phyloP scores from a whole-genome alignment of 139 green algal species.

The Chlamydomonas eustigma region DNA sequence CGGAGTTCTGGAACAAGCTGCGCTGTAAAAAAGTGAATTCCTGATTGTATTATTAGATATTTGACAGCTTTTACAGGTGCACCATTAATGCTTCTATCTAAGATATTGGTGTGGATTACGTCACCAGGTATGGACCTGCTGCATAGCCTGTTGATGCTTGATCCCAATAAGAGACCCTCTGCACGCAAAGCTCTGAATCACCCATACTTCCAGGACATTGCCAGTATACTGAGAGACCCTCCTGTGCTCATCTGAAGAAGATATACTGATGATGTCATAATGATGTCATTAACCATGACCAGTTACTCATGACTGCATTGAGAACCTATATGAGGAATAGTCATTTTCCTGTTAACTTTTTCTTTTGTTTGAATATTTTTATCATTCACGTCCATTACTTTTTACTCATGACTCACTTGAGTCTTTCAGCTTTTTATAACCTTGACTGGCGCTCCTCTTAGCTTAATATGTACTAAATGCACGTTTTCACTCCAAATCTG shows the following conservation, averaged over 20 bases:
- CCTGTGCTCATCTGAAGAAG: background rate
- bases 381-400: too few species aligned
- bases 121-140: constrained; percentile 1
- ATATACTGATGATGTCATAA: too few species aligned
- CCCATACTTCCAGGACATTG: background rate
- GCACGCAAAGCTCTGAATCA: background rate
- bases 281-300: too few species aligned
- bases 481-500: too few species aligned
- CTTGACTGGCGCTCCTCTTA: too few species aligned
- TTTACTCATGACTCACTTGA: too few species aligned
- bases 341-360: too few species aligned
- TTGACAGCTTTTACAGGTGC: background rate
- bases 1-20: background rate
- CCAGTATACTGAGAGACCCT: background rate
- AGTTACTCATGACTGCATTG: too few species aligned
- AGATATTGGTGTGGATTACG: background rate
- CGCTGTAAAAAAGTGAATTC: background rate
- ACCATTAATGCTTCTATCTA: background rate
- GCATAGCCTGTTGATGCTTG: background rate
- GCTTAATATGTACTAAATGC: too few species aligned
- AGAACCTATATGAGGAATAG: too few species aligned
- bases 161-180: background rate
- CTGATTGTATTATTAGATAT: background rate
- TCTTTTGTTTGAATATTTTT: too few species aligned
- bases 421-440: too few species aligned